phyloP scores from a whole-genome alignment of 306 rosid species.

The Ormosia emarginata region DNA sequence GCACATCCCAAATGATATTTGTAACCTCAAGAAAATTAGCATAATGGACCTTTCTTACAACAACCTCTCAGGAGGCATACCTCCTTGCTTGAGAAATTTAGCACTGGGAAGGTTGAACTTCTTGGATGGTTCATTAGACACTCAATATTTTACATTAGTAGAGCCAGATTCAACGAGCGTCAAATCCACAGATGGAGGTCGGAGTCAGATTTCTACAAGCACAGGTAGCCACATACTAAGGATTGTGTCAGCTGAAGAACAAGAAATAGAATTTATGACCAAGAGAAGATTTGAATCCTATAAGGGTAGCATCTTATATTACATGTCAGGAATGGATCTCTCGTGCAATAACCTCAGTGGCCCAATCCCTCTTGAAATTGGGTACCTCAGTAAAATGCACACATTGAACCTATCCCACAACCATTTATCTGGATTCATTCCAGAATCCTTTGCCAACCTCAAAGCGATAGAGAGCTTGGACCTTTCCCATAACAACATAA shows the following conservation, averaged over 20 bases:
- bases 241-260: background rate
- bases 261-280: background rate
- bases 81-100: background rate
- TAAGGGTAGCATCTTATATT: background rate
- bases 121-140: background rate
- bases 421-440: background rate
- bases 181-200: background rate
- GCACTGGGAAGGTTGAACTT: background rate
- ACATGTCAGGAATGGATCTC: conserved; percentile 25
- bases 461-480: background rate
- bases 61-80: background rate
- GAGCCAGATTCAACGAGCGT: too few species aligned
- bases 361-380: conserved; percentile 8
- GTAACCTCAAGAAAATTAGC: background rate
- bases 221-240: too few species aligned
- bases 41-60: conserved; percentile 15
- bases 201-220: background rate
- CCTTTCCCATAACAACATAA: background rate
- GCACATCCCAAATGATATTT: background rate
- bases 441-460: background rate
- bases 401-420: conserved; percentile 25
- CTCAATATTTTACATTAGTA: too few species aligned
- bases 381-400: background rate
- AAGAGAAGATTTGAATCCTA: background rate
- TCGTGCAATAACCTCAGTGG: background rate